Conservation (phyloP, 306 rosid species). For the Macrotyloma uniflorum region DNA sequence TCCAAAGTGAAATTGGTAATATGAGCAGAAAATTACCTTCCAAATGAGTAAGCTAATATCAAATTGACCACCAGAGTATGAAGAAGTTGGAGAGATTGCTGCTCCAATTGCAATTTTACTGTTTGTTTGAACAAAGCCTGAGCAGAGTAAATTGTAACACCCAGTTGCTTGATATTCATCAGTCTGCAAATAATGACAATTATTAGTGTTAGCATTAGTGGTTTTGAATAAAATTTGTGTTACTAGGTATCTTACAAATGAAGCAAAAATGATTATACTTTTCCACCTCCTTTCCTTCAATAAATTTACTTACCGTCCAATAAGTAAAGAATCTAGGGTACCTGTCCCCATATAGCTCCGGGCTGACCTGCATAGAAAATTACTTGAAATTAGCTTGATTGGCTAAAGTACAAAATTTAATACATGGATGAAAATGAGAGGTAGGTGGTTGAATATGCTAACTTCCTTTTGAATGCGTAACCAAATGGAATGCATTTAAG, state of each 20-base stretch:
- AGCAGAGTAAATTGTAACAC: constrained; percentile 78
- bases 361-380: constrained; percentile 70
- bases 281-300: constrained; percentile 16
- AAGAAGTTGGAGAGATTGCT: constrained; percentile 75
- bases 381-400: constrained; percentile 45
- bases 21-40: constrained; percentile 59
- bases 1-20: background rate
- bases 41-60: constrained; percentile 79
- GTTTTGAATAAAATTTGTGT: background rate
- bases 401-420: constrained; percentile 34
- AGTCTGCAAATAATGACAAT: constrained; percentile 46
- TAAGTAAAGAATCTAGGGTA: constrained; percentile 78
- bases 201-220: background rate
- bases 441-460: constrained; percentile 52
- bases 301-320: constrained; percentile 74
- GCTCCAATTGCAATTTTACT: constrained; percentile 75
- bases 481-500: constrained; percentile 26
- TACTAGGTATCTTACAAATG: background rate
- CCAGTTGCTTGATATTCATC: constrained; percentile 87
- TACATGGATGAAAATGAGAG: constrained; percentile 35
- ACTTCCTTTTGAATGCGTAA: constrained; percentile 44
- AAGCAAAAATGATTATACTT: constrained; percentile 12
- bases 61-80: constrained; percentile 68
- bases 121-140: constrained; percentile 83
- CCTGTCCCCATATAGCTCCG: constrained; percentile 77